Evolutionary conservation across 202 grass and related monocot genomes (phyloP).

Genomic region (Cymbopogon flexuosus): DNA sequence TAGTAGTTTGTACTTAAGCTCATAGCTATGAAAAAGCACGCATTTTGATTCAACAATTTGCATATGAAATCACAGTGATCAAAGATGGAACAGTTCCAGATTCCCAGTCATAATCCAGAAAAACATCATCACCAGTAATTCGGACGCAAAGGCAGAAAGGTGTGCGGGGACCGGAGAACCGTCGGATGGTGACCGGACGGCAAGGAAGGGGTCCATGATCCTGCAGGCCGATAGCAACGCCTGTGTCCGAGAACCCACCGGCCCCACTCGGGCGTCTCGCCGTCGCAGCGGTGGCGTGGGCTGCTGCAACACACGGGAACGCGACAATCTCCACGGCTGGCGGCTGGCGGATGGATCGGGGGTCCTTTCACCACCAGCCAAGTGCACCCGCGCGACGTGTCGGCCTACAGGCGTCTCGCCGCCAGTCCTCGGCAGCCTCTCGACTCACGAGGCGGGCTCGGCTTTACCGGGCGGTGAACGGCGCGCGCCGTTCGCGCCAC

Average conservation of each 20-base stretch:
- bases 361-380: constrained; percentile 30
- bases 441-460: not conserved
- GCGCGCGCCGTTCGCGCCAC: not conserved
- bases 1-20: not conserved
- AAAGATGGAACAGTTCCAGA: not conserved
- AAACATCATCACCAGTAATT: not conserved
- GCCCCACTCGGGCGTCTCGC: not conserved
- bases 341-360: not conserved
- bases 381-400: not conserved
- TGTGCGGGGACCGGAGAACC: not conserved
- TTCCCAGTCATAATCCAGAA: not conserved
- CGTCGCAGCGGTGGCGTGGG: constrained; percentile 32
- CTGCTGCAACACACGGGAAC: constrained; percentile 33
- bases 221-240: constrained; percentile 33
- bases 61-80: not conserved
- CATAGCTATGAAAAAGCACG: no score
- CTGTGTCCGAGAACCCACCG: constrained; percentile 27
- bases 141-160: not conserved
- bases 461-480: constrained; percentile 43
- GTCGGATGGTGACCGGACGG: constrained; percentile 17
- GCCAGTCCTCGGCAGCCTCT: not conserved
- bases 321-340: constrained; percentile 23
- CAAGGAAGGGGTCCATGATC: not conserved
- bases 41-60: not conserved
- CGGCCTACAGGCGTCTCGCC: not conserved